Base-by-base conservation (phyloP, 83 land plant species). In the Diphasiastrum complanatum region DNA sequence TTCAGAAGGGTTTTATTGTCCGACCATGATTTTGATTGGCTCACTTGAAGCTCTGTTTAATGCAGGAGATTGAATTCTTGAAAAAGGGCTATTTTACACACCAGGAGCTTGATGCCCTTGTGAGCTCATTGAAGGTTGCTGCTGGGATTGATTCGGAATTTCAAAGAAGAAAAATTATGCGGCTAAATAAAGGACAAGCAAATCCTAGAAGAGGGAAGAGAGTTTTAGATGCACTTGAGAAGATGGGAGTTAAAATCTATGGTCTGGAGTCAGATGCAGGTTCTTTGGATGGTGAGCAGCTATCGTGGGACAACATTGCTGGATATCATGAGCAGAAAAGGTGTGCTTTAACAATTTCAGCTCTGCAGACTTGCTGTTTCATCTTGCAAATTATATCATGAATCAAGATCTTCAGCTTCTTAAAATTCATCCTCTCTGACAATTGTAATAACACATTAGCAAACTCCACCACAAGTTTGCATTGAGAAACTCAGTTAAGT, bases 41-140 rank as follows among this genome's bases (percentile, higher is more conserved):
- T 40, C 8, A 20, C 12, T 3, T 20, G 12, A 18, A 60, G 18
- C 10, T 29, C 18, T 38, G 55, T 38, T 4, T 60, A 18, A 5
- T 38, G 54, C 81, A 91, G 98, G 98, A 92, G 67, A 81, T 92
- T 55, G 98, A 92, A 68, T 92, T 92, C 66, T 72, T 88, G 43
- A 87, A 85, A 74, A 73, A 66, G 48, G 95, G 91, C 0, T 75
- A 67, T 59, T 83, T 88, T 45, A 78, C 72, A 32, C 14, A 47
- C 0, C 46, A 71, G 61, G 98, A 92, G 67, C 82, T 92, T 55
- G 96, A 92, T 49, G 85, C 91, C 4, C 33, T 92, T 14, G 83
- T 68, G 0, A 78, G 80, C 73, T 79, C 78, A 26, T 47, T 92
- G 33, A 72, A 70, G 63, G 50, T 85, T 43, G 87, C 95, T 23